phyloP scores from a whole-genome alignment of 2,329 filamentous ascomycete genomes.

The Aphanocladium album region DNA sequence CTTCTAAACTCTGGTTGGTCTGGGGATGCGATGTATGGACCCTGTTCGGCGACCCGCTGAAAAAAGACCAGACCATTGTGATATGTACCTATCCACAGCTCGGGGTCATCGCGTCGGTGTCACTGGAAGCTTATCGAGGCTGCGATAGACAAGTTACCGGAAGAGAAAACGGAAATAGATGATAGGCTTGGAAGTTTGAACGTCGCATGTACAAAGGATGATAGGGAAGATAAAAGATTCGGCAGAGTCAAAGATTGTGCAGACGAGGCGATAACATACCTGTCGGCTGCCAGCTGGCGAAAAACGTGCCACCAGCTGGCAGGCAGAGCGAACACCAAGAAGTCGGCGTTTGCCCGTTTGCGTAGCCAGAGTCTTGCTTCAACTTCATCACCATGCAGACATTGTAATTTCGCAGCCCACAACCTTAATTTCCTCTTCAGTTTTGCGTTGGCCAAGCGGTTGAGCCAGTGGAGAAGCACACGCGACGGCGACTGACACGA shows the following conservation, averaged over 20 bases:
- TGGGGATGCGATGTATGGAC: neutral
- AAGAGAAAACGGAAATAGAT: neutral
- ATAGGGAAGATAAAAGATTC: neutral
- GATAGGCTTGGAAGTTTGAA: neutral
- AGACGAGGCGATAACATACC: neutral
- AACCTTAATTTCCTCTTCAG: neutral
- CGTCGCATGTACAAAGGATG: neutral
- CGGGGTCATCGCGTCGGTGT: neutral
- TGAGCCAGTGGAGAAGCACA: neutral
- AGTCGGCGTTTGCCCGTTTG: constrained; percentile 2
- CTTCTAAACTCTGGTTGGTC: neutral
- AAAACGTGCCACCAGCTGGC: neutral
- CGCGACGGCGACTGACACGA: neutral
- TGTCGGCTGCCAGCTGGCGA: neutral
- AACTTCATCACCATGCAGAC: neutral
- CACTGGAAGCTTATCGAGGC: constrained; percentile 2
- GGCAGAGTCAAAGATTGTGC: neutral
- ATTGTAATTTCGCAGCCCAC: neutral
- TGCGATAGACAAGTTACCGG: constrained; percentile 3
- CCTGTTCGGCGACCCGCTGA: constrained; percentile 3
- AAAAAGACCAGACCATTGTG: neutral
- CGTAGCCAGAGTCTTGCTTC: neutral
- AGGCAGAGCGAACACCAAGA: neutral
- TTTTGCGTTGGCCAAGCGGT: neutral
- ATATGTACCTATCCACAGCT: constrained; percentile 8